Evolutionary conservation across 2,329 filamentous ascomycete genomes (phyloP).

Genomic region (Colletotrichum chrysophilum): DNA sequence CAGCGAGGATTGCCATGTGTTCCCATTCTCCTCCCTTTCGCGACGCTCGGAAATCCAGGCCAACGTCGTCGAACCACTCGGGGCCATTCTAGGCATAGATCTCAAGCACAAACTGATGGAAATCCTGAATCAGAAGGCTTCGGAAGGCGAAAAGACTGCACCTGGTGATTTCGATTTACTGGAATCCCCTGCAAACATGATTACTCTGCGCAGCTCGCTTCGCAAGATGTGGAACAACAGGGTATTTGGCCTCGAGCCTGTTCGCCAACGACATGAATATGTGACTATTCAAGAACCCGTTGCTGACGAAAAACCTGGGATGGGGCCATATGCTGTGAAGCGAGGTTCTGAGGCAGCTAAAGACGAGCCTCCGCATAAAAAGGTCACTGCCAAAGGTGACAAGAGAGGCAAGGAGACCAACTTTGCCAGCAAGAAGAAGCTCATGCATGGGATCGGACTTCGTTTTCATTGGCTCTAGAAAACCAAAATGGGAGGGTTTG

Average conservation of each 20-base stretch:
- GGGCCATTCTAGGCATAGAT: neutral
- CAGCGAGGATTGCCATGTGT: neutral
- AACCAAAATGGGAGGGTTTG: neutral
- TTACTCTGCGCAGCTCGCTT: neutral
- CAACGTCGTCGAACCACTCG: neutral
- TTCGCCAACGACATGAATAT: neutral
- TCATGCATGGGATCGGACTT: neutral
- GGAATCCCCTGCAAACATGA: neutral
- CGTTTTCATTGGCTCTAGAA: neutral
- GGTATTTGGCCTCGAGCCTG: neutral
- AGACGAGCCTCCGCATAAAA: neutral
- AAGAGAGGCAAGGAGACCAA: neutral
- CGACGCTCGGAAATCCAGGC: neutral
- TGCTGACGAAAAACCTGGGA: neutral
- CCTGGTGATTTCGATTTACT: neutral
- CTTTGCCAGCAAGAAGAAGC: neutral
- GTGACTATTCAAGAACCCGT: no score
- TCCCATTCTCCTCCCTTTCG: neutral
- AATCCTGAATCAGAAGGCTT: neutral
- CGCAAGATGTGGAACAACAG: neutral
- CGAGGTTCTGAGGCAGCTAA: neutral
- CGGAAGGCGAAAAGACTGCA: neutral
- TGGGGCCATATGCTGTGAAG: neutral
- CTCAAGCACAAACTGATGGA: neutral
- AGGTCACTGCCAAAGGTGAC: neutral